Base-by-base conservation (phyloP, 2,329 filamentous ascomycete genomes). In the Teratosphaeria epicoccoides region DNA sequence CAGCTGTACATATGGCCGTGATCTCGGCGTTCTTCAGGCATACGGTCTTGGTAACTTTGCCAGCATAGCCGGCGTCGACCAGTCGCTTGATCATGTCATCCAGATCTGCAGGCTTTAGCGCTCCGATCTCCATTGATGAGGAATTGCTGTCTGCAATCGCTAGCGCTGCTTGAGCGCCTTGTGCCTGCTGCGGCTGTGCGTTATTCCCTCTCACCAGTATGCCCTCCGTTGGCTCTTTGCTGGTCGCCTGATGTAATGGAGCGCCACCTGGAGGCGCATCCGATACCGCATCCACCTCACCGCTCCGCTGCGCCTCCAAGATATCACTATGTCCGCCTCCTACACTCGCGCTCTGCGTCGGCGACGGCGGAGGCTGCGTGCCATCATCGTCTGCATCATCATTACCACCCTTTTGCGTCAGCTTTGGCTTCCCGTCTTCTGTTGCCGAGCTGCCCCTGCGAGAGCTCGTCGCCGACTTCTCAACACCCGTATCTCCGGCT, bases 21-120 rank as follows among this genome's bases (percentile, higher is more conserved):
- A 98, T 97, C 70, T 98, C 93, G 37, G 93, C 93, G 66, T 98
- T 97, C 76, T 95, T 96, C 55, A 98, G 76, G 62, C 90, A 96
- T 23, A 97, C 91, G 22, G 89, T 88, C 76, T 98, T 98, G 56
- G 93, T 97, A 61, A 96, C 88, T 71, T 98, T 98, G 59, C 89
- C 89, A 44, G 89, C 87, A 66, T 98, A 98, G 11, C 87, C 93
- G 9, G 93, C 91, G 69, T 98, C 93, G 50, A 98, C 76, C 43
- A 98, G 79, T 43, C 93, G 83, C 63, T 90, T 89, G 66, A 98
- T 98, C 77, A 95, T 96, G 66, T 98, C 93, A 66, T 98, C 93
- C 25, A 98, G 76, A 67, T 98, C 93, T 60, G 93, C 87, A 29
- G 90, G 82, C 69, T 95, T 95, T 64, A 97, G 81, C 22, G 94